Evolutionary conservation across 768 basidiomycete genomes (phyloP), one percentile per base, ranked within the genome.

Genomic region (Boletus edulis): DNA sequence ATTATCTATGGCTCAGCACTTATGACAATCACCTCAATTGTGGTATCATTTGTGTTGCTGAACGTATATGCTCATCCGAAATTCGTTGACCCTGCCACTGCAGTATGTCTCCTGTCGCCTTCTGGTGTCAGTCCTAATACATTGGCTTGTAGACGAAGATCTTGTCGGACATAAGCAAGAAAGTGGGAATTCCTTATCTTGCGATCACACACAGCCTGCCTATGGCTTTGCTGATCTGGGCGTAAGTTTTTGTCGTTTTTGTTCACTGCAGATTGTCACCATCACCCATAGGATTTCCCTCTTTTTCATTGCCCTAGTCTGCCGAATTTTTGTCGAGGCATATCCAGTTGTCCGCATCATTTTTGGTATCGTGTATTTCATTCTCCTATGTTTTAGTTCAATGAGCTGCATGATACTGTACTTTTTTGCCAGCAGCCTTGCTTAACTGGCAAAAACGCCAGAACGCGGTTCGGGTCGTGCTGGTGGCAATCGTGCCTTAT

Each of bases 1-100:
- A 49, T 49, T 24, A 49, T 38, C 24, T 49, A 49, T 49, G 47
- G 47, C 38, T 49, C 47, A 9, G 37, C 47, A n/a, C 37, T 49
- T 27, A 17, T 7, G 15, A 38, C 47, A 24, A 49, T 49, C 47
- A 27, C 14, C 22, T 49, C 47, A 11, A 39, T 49, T 17, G 22
- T 49, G 4, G 11, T 49, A 13, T 49, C 47, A 13, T 38, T 49
- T 20, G 24, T 12, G 6, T 18, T 49, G 14, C 39, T 49, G 37
- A 49, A 27, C 11, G 37, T 39, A 6, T 49, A 49, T 12, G 17
- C 37, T 39, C 29, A 49, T n/a, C 47, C 47, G 17, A 39, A 39
- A 8, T 39, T 39, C 5, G n/a, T 22, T 24, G 37, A 49, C 24
- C 37, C 47, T 17, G 7, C 22, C 15, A 27, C 17, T 38, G 24